Conservation (phyloP, 2,329 filamentous ascomycete species). For the Fusarium decemcellulare region DNA sequence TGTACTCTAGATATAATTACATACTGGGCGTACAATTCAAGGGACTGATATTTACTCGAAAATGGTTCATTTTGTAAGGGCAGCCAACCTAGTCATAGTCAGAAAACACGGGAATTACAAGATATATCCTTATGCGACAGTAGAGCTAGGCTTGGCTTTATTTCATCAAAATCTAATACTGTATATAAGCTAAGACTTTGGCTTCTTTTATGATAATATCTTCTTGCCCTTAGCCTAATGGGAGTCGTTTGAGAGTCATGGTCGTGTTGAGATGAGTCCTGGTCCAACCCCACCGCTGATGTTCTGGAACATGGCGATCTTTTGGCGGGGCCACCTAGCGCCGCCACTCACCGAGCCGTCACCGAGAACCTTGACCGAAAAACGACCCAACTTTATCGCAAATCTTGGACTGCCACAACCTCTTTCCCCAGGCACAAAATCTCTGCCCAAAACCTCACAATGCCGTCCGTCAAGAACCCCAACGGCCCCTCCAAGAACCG, state of each 20-base stretch:
- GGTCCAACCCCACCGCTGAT: not conserved
- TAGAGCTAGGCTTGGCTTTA: too few species aligned
- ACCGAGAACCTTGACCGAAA: constrained; percentile 39
- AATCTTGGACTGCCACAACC: constrained; percentile 23
- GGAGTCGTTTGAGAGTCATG: too few species aligned
- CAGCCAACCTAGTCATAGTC: too few species aligned
- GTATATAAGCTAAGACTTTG: too few species aligned
- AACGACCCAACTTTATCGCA: constrained; percentile 26
- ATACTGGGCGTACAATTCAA: constrained; percentile 12
- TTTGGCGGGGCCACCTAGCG: constrained; percentile 34
- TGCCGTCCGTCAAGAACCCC: constrained; percentile 72
- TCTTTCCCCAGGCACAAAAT: not conserved
- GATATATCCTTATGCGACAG: too few species aligned
- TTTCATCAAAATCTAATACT: not conserved
- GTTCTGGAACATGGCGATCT: constrained; percentile 34
- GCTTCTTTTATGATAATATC: too few species aligned
- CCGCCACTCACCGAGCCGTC: constrained; percentile 18
- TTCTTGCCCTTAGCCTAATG: too few species aligned
- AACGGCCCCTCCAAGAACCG: constrained; percentile 70
- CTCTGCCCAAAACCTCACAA: constrained; percentile 43
- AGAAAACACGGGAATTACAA: too few species aligned
- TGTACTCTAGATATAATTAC: constrained; percentile 10
- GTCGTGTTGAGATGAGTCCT: too few species aligned
- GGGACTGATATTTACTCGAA: not conserved
- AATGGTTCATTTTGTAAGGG: too few species aligned